Base-by-base conservation (phyloP, 2,329 filamentous ascomycete genomes). In the Stenocarpella maydis region DNA sequence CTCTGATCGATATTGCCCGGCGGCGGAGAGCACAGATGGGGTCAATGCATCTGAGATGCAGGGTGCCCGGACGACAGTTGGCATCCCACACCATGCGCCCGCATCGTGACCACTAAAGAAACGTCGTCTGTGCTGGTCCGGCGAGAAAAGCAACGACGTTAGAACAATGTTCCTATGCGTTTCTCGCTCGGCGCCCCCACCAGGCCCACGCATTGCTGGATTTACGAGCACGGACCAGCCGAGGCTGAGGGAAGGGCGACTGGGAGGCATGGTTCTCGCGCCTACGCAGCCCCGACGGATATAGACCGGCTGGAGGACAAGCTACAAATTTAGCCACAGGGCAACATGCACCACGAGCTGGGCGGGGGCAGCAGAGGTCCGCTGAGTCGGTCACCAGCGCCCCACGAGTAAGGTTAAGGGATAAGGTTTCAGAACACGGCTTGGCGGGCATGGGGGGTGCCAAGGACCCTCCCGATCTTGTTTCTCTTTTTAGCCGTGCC, bases 141-240 rank as follows among this genome's bases (percentile, higher is more conserved):
- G 43, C 43, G 58, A 47, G n/a, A 49, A 63, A 63, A 63, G n/a
- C 58, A 49, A n/a, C n/a, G n/a, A n/a, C n/a, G n/a, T n/a, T 63
- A 26, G 58, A 63, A 63, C 58, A 63, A 49, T 63, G 58, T 63
- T 63, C 58, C 28, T 63, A 63, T 63, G 58, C 58, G 58, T 63
- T 63, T 63, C 43, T 49, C 58, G 28, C 43, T 49, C 43, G 58
- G 41, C 39, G 28, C 12, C 3, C 21, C 19, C 39, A 63, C 43
- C 26, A 4, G 55, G 19, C 24, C 58, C 26, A 61, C 58, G 58
- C 28, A 28, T 24, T 47, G 58, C 28, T 49, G 28, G 58, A 49
- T 37, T 49, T 24, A 3, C 14, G 26, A 43, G 43, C 47, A 43
- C 43, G 43, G 17, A 24, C n/a, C 7, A 10, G 28, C 43, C 26